Base-by-base conservation (phyloP, 805 yeast species). In the Candida parachauliodes region DNA sequence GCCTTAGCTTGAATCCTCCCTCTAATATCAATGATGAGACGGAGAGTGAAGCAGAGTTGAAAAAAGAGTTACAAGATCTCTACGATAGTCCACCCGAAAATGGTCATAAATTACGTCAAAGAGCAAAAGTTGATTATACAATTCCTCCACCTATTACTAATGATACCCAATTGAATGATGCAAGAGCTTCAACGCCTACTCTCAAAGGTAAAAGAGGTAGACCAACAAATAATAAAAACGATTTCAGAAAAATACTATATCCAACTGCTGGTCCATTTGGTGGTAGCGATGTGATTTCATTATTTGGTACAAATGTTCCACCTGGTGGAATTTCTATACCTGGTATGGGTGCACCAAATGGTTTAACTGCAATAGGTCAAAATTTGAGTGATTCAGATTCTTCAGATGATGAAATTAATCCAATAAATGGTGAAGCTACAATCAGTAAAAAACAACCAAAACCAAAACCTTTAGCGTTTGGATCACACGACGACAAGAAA, bases 261-360 rank as follows among this genome's bases (percentile, higher is more conserved):
- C 95, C 96, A 5, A 91, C 96, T 0, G 88, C 88, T 11, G 98
- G 98, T 0, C 98, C 98, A 1, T 91, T 91, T 68, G 98, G 98
- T 20, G 98, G 98, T 16, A 82, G 91, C 43, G 97, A 91, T 55
- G 95, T 88, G 1, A 74, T 81, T 6, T 83, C 96, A 0, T 65
- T 91, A 21, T 88, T 88, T 59, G 89, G 93, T 5, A 73, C 76
- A 32, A 77, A 78, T 41, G 67, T 71, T 17, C 79, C 86, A 4
- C 74, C 76, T 1, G 70, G 68, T 5, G 71, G 74, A 1, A 62
- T 63, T 5, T 67, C 72, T 2, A 21, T 40, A 12, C 57, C 62
- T 7, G 70, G 71, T 5, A 44, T 54, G 49, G 50, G 55, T 31
- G 6, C 34, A 16, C n/a, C n/a, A n/a, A 37, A 39, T 29, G 46